Evolutionary conservation across 257 asterid genomes (phyloP).

Genomic region (Craterostigma plantagineum): DNA sequence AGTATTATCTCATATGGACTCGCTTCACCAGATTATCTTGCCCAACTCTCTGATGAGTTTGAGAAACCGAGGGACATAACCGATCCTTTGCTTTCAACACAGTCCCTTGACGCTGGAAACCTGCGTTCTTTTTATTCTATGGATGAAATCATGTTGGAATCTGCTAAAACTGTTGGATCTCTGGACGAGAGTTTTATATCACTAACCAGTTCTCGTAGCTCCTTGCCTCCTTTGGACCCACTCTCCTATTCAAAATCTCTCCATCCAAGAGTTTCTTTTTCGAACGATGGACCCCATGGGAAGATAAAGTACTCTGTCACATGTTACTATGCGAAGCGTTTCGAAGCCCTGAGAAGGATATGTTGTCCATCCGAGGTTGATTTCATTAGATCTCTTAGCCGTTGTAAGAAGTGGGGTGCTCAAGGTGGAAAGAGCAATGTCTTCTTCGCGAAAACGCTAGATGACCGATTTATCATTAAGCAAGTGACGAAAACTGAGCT

Average conservation of each 20-base stretch:
- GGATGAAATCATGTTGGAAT: constrained; percentile 43
- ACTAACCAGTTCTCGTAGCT: constrained; percentile 34
- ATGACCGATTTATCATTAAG: constrained; percentile 75
- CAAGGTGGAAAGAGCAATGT: constrained; percentile 96
- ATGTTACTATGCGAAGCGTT: constrained; percentile 68
- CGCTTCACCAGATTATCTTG: constrained; percentile 36
- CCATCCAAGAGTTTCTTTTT: constrained; percentile 54
- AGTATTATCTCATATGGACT: constrained; percentile 69
- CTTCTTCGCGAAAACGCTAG: constrained; percentile 79
- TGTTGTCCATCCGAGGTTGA: constrained; percentile 87
- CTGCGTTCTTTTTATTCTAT: constrained; percentile 24
- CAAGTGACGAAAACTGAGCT: constrained; percentile 95
- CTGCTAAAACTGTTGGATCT: constrained; percentile 42
- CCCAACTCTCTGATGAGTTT: constrained; percentile 46
- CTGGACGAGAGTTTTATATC: constrained; percentile 40
- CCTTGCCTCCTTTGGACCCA: constrained; percentile 45
- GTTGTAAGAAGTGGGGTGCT: constrained; percentile 95
- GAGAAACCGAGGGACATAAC: constrained; percentile 37
- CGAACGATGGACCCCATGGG: constrained; percentile 52
- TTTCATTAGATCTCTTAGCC: constrained; percentile 66
- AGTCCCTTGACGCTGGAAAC: constrained; percentile 28
- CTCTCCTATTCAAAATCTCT: constrained; percentile 32
- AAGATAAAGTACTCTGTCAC: constrained; percentile 63
- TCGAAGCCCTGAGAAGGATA: constrained; percentile 66
- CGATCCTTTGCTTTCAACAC: constrained; percentile 24